Base-by-base conservation (phyloP, 2,329 filamentous ascomycete species). In the Trichophyton equinum region DNA sequence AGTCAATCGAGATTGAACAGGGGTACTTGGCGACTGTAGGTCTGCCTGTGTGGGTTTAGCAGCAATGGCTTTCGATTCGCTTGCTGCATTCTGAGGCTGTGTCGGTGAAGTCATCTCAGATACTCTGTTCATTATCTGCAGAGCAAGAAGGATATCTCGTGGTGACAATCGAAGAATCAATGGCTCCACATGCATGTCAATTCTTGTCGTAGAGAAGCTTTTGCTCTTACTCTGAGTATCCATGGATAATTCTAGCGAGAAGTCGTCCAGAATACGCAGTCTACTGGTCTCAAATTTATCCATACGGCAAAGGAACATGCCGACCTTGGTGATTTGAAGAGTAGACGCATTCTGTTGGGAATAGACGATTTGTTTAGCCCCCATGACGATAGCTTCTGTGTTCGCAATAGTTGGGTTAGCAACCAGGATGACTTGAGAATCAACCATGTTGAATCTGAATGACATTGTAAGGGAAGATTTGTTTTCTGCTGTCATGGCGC, bases 301-400 rank as follows among this genome's bases (percentile, higher is more conserved):
- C 94, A 99, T 99, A 11, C 94, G 88, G 71, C 95, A 99, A 36
- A 99, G 75, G 72, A 96, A 99, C 94, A 99, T 99, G 67, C 94
- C 94, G 59, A 97, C 83, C 69, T 97, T 86, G 6, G 90, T 91
- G 2, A 99, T 85, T 70, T 99, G 92, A 70, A 99, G 82, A 0
- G 94, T 96, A 67, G 95, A 82, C 7, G 92, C 89, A 76, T 97
- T 90, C 72, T 99, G 95, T 68, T 95, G 88, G 1, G 92, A 95
- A 9, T 97, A 81, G 1, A 97, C 80, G 11, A 97, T 85, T 72
- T 99, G 91, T 71, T 96, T 95, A 1, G 91, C 95, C 57, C 91
- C 89, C 25, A 99, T 79, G 0, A 99, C 95, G 67, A 99, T 95
- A 1, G 94, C 94, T 71, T 99, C 95, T 0, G 94, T 97, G 70